A percentile compares a stretch with the other conserved stretches of the same genome.
Conservation (phyloP, 441 rosid genomes). For the Bocquillonia castaneifolia region DNA sequence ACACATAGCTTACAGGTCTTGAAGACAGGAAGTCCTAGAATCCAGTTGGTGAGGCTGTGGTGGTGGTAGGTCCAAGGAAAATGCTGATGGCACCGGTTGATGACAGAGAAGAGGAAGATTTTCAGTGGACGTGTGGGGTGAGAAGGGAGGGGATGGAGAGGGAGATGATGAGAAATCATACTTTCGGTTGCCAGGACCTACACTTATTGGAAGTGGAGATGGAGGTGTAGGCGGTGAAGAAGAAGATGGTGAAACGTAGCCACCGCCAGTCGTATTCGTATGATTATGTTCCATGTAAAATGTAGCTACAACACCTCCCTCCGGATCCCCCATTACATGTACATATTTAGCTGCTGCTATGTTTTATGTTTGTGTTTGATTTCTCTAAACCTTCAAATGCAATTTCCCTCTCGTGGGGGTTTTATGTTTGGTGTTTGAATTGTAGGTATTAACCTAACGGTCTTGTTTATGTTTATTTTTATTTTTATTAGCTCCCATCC, state of each 20-base stretch:
- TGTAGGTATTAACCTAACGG: conserved; percentile 18
- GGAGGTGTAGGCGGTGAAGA: conserved; percentile 65
- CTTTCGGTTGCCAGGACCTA: conserved; percentile 46
- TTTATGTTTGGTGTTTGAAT: conserved; percentile 1
- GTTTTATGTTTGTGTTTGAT: too few species aligned
- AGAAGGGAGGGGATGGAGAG: conserved; percentile 44
- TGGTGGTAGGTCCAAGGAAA: conserved; percentile 40
- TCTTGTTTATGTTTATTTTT: background rate
- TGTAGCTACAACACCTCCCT: background rate
- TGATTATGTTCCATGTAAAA: conserved; percentile 9
- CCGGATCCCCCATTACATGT: background rate
- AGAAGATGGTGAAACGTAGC: conserved; percentile 32
- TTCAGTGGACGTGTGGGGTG: conserved; percentile 34
- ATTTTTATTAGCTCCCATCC: too few species aligned
- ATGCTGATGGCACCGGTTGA: conserved; percentile 28
- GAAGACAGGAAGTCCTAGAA: conserved; percentile 38
- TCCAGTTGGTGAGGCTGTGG: conserved; percentile 23
- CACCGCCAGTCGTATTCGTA: too few species aligned
- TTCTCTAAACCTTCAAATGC: too few species aligned
- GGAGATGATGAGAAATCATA: conserved; percentile 49
- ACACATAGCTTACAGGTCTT: conserved; percentile 44
- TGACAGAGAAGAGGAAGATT: conserved; percentile 41
- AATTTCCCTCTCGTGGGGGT: background rate
- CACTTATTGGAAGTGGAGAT: conserved; percentile 58
- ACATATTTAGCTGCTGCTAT: too few species aligned